These are phyloP conservation scores for Ogataea chonburiensis DNA, from an alignment of 805 yeast species.

Conservation along the genomic window DNA sequence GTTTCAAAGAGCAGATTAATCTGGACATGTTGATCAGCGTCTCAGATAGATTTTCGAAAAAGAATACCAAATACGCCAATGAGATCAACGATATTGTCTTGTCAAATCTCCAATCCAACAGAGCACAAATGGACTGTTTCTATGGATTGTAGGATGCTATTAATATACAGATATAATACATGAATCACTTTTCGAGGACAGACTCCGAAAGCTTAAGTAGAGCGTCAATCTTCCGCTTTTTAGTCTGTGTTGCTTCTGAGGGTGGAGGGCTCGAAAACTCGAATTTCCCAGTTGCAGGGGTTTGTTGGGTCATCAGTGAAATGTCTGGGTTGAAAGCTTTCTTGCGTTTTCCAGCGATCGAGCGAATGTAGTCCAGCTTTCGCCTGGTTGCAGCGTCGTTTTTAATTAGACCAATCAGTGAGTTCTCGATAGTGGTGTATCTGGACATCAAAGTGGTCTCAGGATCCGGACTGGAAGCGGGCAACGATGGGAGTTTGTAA, in stretches of 20 bases:
- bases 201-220: slow-evolving; percentile 29
- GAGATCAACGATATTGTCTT: slow-evolving; percentile 21
- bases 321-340: slow-evolving; percentile 5
- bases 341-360: slow-evolving; percentile 12
- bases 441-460: slow-evolving; percentile 20
- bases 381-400: slow-evolving; percentile 9
- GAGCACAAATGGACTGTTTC: slow-evolving; percentile 31
- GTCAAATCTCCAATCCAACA: slow-evolving; percentile 22
- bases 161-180: slow-evolving; percentile 12
- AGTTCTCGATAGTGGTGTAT: slow-evolving; percentile 18
- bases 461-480: slow-evolving; percentile 10
- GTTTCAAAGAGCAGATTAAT: slow-evolving; percentile 17
- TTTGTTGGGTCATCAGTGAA: slow-evolving; percentile 13
- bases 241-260: slow-evolving; percentile 5
- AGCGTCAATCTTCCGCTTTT: slow-evolving; percentile 19
- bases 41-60: slow-evolving; percentile 21
- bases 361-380: slow-evolving; percentile 14
- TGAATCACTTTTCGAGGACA: slow-evolving; percentile 17
- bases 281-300: slow-evolving; percentile 10
- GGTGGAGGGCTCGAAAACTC: slow-evolving; percentile 11
- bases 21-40: slow-evolving; percentile 22
- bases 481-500: slow-evolving; percentile 2
- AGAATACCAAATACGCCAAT: slow-evolving; percentile 18
- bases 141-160: slow-evolving; percentile 10
- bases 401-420: slow-evolving; percentile 15